Base-by-base conservation (phyloP, 1,284 basidiomycete species). In the Irpex rosettiformis region DNA sequence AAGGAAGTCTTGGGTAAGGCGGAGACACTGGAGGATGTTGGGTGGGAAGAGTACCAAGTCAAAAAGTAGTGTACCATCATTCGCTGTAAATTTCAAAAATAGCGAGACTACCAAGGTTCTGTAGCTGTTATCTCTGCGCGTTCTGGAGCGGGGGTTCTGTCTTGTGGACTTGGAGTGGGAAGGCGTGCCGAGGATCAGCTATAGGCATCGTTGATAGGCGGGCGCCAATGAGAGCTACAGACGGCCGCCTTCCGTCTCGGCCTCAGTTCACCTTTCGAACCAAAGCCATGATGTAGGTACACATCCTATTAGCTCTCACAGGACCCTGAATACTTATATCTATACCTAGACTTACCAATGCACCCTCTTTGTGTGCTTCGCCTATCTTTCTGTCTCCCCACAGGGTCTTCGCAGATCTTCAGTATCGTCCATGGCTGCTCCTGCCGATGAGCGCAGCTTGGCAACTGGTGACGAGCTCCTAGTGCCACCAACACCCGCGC, bases 1-100 rank as follows among this genome's bases (percentile, higher is more conserved):
- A 77, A 78, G 6, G 95, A 97, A 72, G 96, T 98, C 0, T 69
- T 94, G 64, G 81, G 68, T 8, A 99, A 98, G 77, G 89, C 94
- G 3, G 86, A 89, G 24, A 88, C 78, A 61, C 73, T 99, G 28
- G 83, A 86, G 57, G 76, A 86, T 59, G 78, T 91, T 7, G 96
- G 95, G 2, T 98, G 95, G 95, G 91, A 95, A 67, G 79, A 80
- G 62, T 96, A 96, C 66, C 78, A 78, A 62, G 73, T 81, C 13
- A 80, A 79, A 65, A 66, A 68, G 47, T 75, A 59, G 30, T 13
- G 30, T 54, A 22, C 43, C 10, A 40, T 37, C 16, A 37, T 16
- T 37, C 11, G n/a, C 22, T 11, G 27, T 52, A 48, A 18, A 48
- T 48, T 21, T 22, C 45, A 21, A 48, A 48, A 25, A 21, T 22